Evolutionary conservation across 768 basidiomycete genomes (phyloP).

Genomic region (Cystobasidium tubakii): DNA sequence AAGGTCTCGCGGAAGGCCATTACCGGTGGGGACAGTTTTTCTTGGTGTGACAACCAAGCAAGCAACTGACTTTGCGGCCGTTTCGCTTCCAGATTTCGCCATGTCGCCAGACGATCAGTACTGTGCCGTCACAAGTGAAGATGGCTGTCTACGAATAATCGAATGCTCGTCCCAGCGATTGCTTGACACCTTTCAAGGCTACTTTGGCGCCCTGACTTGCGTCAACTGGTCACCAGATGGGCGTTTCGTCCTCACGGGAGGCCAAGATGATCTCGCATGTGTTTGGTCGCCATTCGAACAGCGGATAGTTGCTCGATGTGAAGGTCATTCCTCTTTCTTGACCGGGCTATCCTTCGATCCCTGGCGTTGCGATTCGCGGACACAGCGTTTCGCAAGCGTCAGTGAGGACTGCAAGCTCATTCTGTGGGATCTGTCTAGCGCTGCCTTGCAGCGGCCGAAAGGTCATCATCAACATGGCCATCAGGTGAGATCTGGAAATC

Average conservation of each 20-base stretch:
- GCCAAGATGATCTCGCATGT: conserved; percentile 91
- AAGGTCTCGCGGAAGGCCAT: conserved; percentile 65
- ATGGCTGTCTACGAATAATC: conserved; percentile 82
- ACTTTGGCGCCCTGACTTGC: conserved; percentile 84
- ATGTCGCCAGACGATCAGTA: conserved; percentile 90
- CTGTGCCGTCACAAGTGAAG: conserved; percentile 83
- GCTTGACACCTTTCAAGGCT: conserved; percentile 88
- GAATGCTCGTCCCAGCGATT: conserved; percentile 60
- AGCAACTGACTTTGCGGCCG: background rate
- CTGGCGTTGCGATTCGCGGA: conserved; percentile 62
- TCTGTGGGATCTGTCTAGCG: conserved; percentile 57
- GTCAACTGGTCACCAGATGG: conserved; percentile 95
- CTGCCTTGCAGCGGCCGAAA: conserved; percentile 42
- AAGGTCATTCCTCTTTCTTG: conserved; percentile 93
- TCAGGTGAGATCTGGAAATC: background rate
- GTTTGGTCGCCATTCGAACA: conserved; percentile 93
- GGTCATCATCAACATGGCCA: conserved; percentile 12
- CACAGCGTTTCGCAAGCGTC: conserved; percentile 90
- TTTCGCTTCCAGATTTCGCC: conserved; percentile 62
- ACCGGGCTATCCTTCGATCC: conserved; percentile 83
- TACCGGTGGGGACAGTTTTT: conserved; percentile 51
- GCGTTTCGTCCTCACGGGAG: conserved; percentile 89
- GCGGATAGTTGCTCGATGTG: conserved; percentile 87
- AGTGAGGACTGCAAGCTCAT: conserved; percentile 95
- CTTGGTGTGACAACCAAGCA: conserved; percentile 49